Conservation (phyloP, 768 basidiomycete genomes). For the Tephrocybe sp. region DNA sequence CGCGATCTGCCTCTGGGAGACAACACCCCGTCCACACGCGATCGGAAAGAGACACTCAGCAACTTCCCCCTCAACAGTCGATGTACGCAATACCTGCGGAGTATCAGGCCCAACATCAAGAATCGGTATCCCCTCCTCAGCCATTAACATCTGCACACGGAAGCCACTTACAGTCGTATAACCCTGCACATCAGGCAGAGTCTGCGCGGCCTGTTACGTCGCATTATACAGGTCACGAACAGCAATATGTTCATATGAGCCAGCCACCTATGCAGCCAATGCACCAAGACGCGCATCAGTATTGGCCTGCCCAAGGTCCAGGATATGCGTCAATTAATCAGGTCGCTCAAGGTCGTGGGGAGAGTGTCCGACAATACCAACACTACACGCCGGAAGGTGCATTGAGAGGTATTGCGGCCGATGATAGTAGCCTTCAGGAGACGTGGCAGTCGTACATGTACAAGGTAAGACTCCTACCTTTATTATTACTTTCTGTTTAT, state of each 20-base stretch:
- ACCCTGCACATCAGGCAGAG: not conserved
- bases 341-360: constrained; percentile 16
- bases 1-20: not conserved
- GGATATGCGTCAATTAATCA: constrained; percentile 21
- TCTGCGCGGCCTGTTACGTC: not conserved
- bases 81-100: constrained; percentile 30
- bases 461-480: constrained; percentile 40
- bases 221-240: not conserved
- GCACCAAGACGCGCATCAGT: constrained; percentile 22
- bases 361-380: constrained; percentile 29
- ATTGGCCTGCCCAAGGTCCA: constrained; percentile 27
- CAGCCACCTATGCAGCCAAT: not conserved
- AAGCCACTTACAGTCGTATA: too few species aligned
- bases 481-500: too few species aligned
- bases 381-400: constrained; percentile 50
- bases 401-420: constrained; percentile 47
- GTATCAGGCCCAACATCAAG: constrained; percentile 11
- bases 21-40: constrained; percentile 9
- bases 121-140: not conserved
- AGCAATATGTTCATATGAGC: not conserved
- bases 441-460: constrained; percentile 73
- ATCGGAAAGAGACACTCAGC: constrained; percentile 1
- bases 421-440: constrained; percentile 60
- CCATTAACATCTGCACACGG: not conserved
- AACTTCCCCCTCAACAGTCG: constrained; percentile 26